A percentile compares a stretch with the other conserved stretches of the same genome.
phyloP scores from a whole-genome alignment of 768 basidiomycete species.

The Rhodotorula graminis region DNA sequence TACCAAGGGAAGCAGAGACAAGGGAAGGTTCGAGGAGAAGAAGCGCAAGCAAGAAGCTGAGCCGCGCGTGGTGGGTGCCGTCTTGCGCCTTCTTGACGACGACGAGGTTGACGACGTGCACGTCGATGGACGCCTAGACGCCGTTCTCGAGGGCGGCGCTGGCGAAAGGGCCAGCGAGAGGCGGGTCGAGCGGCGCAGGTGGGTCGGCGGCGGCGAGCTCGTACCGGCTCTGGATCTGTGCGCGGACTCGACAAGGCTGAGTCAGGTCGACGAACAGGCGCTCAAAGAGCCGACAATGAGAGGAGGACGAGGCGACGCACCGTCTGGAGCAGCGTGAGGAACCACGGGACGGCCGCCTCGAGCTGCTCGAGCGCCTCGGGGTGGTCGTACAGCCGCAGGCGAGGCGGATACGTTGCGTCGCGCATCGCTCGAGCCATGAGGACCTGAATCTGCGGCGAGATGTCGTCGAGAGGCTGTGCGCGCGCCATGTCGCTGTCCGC shows the following conservation, averaged over 20 bases:
- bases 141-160: background rate
- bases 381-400: conserved; percentile 19
- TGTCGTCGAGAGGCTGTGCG: conserved; percentile 23
- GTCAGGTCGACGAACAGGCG: no score
- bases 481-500: no score
- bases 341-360: conserved; percentile 26
- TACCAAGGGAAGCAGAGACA: no score
- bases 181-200: conserved; percentile 18
- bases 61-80: background rate
- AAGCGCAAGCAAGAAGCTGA: background rate
- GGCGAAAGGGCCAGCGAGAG: background rate
- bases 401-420: conserved; percentile 22
- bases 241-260: background rate
- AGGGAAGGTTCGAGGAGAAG: no score
- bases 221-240: conserved; percentile 25
- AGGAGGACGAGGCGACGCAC: background rate
- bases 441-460: conserved; percentile 33
- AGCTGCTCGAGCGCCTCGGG: conserved; percentile 28
- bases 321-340: conserved; percentile 13
- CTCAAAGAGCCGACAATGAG: no score
- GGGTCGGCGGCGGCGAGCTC: conserved; percentile 16
- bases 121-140: background rate
- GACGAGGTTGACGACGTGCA: no score
- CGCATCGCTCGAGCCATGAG: conserved; percentile 33
- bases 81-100: no score